Conservation (phyloP, 768 basidiomycete genomes). For the Megacollybia marginata region DNA sequence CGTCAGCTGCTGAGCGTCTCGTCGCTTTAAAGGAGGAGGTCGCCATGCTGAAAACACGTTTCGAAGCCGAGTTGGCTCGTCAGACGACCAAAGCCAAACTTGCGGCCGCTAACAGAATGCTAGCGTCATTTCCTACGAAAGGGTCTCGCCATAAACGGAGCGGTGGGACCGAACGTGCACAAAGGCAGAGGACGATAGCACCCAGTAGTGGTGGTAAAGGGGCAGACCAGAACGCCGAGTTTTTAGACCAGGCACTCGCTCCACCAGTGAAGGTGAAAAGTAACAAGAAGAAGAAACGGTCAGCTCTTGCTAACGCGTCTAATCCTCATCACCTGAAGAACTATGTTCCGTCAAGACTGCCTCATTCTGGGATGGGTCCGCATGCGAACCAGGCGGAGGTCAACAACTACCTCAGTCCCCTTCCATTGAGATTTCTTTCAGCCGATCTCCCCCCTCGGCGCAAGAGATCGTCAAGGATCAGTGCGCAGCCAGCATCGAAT, state of each 20-base stretch:
- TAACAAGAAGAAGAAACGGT: conserved; percentile 90
- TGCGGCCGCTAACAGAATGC: conserved; percentile 27
- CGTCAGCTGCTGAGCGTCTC: conserved; percentile 64
- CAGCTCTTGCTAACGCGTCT: conserved; percentile 83
- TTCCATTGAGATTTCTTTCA: conserved; percentile 58
- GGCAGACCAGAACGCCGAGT: conserved; percentile 29
- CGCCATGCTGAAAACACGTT: conserved; percentile 51
- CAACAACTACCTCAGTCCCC: conserved; percentile 48
- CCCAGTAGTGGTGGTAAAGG: conserved; percentile 9
- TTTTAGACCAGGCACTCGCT: conserved; percentile 23
- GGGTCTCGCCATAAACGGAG: conserved; percentile 28
- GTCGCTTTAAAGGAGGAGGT: conserved; percentile 65
- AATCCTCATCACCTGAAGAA: conserved; percentile 95
- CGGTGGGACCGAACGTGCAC: conserved; percentile 26
- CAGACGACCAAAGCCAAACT: conserved; percentile 58
- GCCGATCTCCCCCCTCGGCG: conserved; percentile 55
- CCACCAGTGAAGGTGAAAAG: conserved; percentile 22
- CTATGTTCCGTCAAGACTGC: conserved; percentile 82
- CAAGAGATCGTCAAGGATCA: conserved; percentile 7
- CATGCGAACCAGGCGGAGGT: conserved; percentile 21
- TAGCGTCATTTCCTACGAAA: conserved; percentile 22
- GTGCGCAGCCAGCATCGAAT: conserved; percentile 18
- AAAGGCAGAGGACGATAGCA: conserved; percentile 1
- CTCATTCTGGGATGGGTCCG: conserved; percentile 27
- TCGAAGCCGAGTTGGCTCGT: conserved; percentile 66